Evolutionary conservation across 1,284 basidiomycete species (phyloP).

Genomic region (Macrocystidia cucumis): DNA sequence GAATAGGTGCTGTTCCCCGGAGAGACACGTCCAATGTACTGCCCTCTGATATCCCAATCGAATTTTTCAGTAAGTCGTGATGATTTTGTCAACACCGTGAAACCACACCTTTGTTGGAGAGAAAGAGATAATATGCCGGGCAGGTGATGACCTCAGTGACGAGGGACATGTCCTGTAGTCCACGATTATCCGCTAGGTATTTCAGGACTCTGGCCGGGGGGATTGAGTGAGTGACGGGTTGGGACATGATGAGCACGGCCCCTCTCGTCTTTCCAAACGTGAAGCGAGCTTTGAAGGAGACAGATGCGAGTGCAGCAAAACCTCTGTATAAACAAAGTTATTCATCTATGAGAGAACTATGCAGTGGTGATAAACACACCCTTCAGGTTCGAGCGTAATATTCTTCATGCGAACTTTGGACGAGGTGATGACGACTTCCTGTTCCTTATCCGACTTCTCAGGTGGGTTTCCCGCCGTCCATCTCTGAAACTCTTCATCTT

Average conservation of each 20-base stretch:
- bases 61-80: neutral
- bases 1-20: neutral
- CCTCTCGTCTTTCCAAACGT: constrained; percentile 11
- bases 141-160: constrained; percentile 11
- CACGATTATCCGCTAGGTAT: constrained; percentile 4
- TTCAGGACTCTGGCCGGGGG: constrained; percentile 9
- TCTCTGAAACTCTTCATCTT: constrained; percentile 2
- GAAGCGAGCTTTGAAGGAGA: constrained; percentile 14
- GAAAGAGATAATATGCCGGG: constrained; percentile 12
- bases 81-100: neutral
- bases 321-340: constrained; percentile 2
- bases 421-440: constrained; percentile 7
- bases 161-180: constrained; percentile 9
- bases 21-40: neutral
- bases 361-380: constrained; percentile 3
- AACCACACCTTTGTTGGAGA: constrained; percentile 11
- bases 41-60: neutral
- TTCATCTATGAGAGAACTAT: neutral
- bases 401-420: constrained; percentile 4
- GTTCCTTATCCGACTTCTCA: constrained; percentile 4
- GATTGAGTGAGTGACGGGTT: constrained; percentile 9
- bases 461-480: constrained; percentile 6
- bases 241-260: constrained; percentile 12
- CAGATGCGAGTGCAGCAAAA: constrained; percentile 10
- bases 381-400: constrained; percentile 4